Evolutionary conservation across 169 alveolate genomes (phyloP).

Genomic region (Eimeria tenella): DNA sequence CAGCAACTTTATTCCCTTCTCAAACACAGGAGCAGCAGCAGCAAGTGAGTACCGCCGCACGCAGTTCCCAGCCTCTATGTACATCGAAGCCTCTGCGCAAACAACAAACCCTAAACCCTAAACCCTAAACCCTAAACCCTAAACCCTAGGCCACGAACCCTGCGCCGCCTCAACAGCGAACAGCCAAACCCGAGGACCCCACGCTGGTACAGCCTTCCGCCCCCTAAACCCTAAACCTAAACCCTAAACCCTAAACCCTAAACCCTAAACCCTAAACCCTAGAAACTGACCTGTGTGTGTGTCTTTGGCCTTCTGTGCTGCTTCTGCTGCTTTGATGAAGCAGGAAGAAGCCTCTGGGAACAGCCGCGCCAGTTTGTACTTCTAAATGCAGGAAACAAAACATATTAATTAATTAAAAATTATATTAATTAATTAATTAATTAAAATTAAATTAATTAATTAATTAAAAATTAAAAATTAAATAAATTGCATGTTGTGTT

Average conservation of each 20-base stretch:
- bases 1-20: conserved; percentile 1
- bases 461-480: no score
- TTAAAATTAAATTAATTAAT: background rate
- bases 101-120: background rate
- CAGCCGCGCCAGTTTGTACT: conserved; percentile 31
- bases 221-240: no score
- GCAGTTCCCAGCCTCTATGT: conserved; percentile 59
- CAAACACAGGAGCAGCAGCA: conserved; percentile 4
- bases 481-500: no score
- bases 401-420: background rate
- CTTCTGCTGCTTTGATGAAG: conserved; percentile 53
- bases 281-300: background rate
- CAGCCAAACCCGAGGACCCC: no score
- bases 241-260: no score
- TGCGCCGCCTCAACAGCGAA: no score
- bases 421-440: no score
- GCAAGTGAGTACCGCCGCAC: conserved; percentile 20
- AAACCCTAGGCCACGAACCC: no score
- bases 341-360: conserved; percentile 30
- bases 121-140: no score
- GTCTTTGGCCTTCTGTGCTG: conserved; percentile 43
- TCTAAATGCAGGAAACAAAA: background rate
- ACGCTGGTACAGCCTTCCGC: no score
- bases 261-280: background rate
- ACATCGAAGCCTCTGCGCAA: conserved; percentile 35